Percentiles rank a stretch among this genome's conserved stretches.
Evolutionary conservation across 257 asterid genomes (phyloP).

Genomic region (Solanum chiquidenum): DNA sequence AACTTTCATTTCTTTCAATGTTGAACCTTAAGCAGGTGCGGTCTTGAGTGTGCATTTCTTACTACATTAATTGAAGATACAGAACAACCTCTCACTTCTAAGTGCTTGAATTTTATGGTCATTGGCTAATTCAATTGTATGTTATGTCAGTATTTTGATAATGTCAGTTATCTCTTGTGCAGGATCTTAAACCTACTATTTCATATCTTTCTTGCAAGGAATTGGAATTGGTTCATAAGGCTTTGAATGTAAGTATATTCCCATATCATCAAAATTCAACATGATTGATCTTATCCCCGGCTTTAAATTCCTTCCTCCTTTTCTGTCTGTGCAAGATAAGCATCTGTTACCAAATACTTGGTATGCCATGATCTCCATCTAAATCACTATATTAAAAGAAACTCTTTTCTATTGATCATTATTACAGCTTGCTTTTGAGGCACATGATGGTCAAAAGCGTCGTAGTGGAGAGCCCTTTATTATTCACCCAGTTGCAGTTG

Average conservation of each 20-base stretch:
- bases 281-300: background rate
- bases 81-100: background rate
- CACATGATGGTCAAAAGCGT: slow-evolving; percentile 92
- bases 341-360: background rate
- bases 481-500: slow-evolving; percentile 94
- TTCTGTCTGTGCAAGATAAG: background rate
- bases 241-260: slow-evolving; percentile 53
- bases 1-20: background rate
- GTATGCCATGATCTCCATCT: background rate
- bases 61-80: background rate
- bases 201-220: slow-evolving; percentile 70
- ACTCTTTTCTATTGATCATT: background rate
- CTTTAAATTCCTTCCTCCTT: background rate
- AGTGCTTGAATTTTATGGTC: background rate
- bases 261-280: background rate
- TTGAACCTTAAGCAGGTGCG: background rate
- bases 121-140: background rate
- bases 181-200: slow-evolving; percentile 74
- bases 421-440: slow-evolving; percentile 70
- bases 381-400: background rate
- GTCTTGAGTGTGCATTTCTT: background rate
- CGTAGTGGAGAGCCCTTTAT: slow-evolving; percentile 97
- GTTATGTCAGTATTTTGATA: background rate
- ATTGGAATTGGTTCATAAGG: slow-evolving; percentile 60
- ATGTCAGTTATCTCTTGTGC: background rate